Evolutionary conservation across 352 stramenopile genomes (phyloP).

Genomic region (Halophytophthora polymorphica): DNA sequence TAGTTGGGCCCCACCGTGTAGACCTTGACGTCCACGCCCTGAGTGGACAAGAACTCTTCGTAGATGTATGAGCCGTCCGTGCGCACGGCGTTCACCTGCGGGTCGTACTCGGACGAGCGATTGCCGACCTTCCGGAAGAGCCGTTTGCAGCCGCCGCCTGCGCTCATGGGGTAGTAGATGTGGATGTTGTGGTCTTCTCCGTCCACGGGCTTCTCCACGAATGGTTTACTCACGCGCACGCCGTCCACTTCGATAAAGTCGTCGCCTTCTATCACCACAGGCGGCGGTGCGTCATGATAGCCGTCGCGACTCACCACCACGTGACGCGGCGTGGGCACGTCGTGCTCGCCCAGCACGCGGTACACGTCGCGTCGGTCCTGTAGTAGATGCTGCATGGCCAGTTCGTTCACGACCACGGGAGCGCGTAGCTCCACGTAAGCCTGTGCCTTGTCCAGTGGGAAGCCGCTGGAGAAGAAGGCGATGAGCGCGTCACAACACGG

Average conservation of each 20-base stretch:
- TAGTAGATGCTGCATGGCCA: conserved; percentile 93
- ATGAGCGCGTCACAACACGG: conserved; percentile 97
- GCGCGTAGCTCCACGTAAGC: conserved; percentile 94
- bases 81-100: conserved; percentile 95
- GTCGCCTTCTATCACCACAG: conserved; percentile 64
- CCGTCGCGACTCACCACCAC: conserved; percentile 94
- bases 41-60: conserved; percentile 98
- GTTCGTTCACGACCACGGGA: conserved; percentile 97
- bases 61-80: conserved; percentile 93
- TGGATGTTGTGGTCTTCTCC: conserved; percentile 99
- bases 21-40: conserved; percentile 99
- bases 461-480: conserved; percentile 97
- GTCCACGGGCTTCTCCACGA: conserved; percentile 99
- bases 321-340: conserved; percentile 94
- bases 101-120: conserved; percentile 93
- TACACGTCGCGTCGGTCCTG: conserved; percentile 97
- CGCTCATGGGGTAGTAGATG: conserved; percentile 99
- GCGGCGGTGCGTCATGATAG: conserved; percentile 53
- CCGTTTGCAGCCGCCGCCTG: conserved; percentile 98
- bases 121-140: conserved; percentile 98
- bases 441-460: conserved; percentile 96
- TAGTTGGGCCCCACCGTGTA: conserved; percentile 99
- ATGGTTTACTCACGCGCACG: conserved; percentile 97
- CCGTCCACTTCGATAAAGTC: conserved; percentile 90
- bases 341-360: conserved; percentile 85